These are phyloP conservation scores for Scheffersomyces parashehatae DNA, from an alignment of 1,139 yeast species.

Conservation along the genomic window DNA sequence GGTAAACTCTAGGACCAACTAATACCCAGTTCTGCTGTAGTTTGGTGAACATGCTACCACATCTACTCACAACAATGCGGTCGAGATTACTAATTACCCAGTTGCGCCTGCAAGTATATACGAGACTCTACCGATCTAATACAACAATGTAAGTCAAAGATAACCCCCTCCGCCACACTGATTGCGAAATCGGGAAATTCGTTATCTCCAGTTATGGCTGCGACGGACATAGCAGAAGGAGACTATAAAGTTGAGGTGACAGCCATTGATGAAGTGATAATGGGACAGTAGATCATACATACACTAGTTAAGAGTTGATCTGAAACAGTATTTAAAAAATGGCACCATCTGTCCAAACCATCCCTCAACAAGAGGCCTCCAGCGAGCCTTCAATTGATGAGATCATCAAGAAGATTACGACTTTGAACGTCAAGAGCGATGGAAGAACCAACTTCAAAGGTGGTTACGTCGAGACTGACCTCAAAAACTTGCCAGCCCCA, in stretches of 20 bases:
- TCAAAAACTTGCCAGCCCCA: constrained; percentile 31
- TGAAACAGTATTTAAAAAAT: background rate
- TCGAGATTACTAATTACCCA: too few relatives aligned
- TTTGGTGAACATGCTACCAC: too few relatives aligned
- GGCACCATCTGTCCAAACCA: constrained; percentile 1
- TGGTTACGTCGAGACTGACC: constrained; percentile 11
- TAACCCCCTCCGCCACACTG: background rate
- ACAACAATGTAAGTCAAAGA: too few relatives aligned
- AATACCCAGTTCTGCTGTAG: too few relatives aligned
- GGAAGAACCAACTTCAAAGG: background rate
- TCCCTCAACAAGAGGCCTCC: background rate
- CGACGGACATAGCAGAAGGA: background rate
- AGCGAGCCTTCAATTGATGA: background rate
- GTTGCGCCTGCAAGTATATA: too few relatives aligned
- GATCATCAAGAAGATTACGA: background rate
- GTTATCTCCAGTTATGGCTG: background rate
- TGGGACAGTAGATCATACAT: too few relatives aligned
- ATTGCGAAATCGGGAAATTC: background rate
- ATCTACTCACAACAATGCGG: too few relatives aligned
- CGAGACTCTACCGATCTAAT: too few relatives aligned
- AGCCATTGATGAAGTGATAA: too few relatives aligned
- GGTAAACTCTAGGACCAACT: too few relatives aligned
- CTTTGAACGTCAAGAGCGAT: background rate
- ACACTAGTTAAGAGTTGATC: too few relatives aligned
- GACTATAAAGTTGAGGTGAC: too few relatives aligned